Base-by-base conservation (phyloP, 2,329 filamentous ascomycete species). In the Trichoderma simmonsii region DNA sequence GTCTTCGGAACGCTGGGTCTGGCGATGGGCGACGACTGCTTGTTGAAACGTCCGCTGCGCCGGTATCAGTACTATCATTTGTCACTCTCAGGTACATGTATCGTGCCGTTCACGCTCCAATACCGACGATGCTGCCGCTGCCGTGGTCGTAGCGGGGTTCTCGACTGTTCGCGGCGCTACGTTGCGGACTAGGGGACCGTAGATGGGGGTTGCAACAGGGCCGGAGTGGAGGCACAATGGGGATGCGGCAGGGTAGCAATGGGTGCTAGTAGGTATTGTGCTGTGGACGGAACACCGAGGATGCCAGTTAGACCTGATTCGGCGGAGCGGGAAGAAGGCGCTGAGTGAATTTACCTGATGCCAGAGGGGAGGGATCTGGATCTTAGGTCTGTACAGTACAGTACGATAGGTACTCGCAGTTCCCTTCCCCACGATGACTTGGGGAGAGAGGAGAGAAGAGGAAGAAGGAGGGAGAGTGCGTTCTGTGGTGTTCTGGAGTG, bases 101-200 rank as follows among this genome's bases (percentile, higher is more conserved):
- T 54, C 66, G 39, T 54, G 48, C 68, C 59, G 60, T 60, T 43
- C 30, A 63, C 59, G 67, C 57, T 48, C 68, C 57, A 56, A 36
- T 64, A 64, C 59, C 59, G 59, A 70, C 30, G 60, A 64, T 64
- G 60, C 68, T 70, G 68, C 68, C 56, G 60, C 24, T 64, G 68
- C 70, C 70, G 70, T 71, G 30, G 21, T 61, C 39, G 62, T 71
- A 71, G 70, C 62, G 70, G 70, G 70, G 62, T 71, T 59, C 63
- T 67, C 56, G 70, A 71, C 63, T 71, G 65, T 63, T 69, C 71
- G 66, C 64, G 60, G 65, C 71, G 71, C 71, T 72, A 70, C 71
- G 57, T 70, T 63, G 70, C 70, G 39, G 57, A 43, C 71, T 61
- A 72, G 32, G 64, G 54, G 51, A 69, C 43, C 30, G 56, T 32